Evolutionary conservation across 768 basidiomycete species (phyloP).

Genomic region (Suillus sp.): DNA sequence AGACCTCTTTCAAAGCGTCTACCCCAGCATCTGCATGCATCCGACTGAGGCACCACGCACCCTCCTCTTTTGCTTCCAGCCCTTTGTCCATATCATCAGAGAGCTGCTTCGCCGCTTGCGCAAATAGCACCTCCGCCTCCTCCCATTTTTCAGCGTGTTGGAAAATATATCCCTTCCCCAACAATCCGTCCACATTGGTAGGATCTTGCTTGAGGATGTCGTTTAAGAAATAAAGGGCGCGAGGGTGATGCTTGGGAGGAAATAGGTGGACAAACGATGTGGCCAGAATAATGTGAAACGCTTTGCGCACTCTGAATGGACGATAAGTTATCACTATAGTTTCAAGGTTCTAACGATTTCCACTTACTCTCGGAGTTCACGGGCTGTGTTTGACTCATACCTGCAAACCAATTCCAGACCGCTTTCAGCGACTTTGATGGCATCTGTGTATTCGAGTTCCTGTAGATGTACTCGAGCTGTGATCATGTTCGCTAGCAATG

Average conservation of each 20-base stretch:
- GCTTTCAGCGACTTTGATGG: conserved; percentile 69
- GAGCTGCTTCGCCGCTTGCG: conserved; percentile 51
- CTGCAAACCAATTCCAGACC: conserved; percentile 60
- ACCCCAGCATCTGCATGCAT: conserved; percentile 56
- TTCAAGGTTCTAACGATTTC: background rate
- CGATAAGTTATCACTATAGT: background rate
- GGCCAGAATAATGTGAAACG: conserved; percentile 71
- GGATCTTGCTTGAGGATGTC: conserved; percentile 67
- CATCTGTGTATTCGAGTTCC: conserved; percentile 74
- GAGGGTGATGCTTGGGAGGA: conserved; percentile 86
- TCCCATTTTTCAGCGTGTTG: conserved; percentile 66
- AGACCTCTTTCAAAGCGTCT: conserved; percentile 48
- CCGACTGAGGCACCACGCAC: conserved; percentile 73
- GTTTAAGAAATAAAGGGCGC: conserved; percentile 74
- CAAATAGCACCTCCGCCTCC: conserved; percentile 66
- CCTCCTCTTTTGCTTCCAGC: conserved; percentile 75
- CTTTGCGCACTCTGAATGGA: conserved; percentile 56
- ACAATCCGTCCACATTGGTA: conserved; percentile 62
- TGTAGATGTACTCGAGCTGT: conserved; percentile 63
- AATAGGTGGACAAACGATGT: conserved; percentile 82
- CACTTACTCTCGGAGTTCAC: conserved; percentile 50
- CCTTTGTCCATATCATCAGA: conserved; percentile 48
- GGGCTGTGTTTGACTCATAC: conserved; percentile 60
- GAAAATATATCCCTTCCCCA: conserved; percentile 75
- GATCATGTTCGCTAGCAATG: conserved; percentile 68